Conservation (phyloP, 768 basidiomycete genomes). For the Tricholoma bakamatsutake region DNA sequence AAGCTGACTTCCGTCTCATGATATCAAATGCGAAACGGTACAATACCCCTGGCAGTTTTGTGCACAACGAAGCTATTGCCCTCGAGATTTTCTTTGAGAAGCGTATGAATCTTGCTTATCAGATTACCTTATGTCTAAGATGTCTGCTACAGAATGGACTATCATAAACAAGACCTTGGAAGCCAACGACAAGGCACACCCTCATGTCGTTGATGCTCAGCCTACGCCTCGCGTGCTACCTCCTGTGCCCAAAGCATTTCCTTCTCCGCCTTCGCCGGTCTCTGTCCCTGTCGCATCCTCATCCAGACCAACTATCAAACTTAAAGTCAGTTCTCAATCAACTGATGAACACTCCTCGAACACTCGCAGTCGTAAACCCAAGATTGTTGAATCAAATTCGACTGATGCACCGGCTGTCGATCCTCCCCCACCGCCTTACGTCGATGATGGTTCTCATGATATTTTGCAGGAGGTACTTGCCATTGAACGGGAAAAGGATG, state of each 20-base stretch:
- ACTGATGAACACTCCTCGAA: constrained; percentile 31
- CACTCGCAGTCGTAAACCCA: constrained; percentile 36
- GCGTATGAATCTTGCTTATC: constrained; percentile 42
- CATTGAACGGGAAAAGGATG: constrained; percentile 63
- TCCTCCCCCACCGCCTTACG: constrained; percentile 59
- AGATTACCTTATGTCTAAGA: neutral
- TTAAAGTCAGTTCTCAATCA: constrained; percentile 49
- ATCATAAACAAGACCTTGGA: constrained; percentile 82
- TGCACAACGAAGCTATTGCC: constrained; percentile 67
- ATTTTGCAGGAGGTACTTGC: constrained; percentile 78
- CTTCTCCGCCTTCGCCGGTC: constrained; percentile 17
- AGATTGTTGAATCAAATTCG: constrained; percentile 28
- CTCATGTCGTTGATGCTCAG: constrained; percentile 14
- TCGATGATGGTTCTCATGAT: constrained; percentile 80
- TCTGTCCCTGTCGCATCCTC: constrained; percentile 18
- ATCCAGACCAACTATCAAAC: constrained; percentile 57
- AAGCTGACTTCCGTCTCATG: constrained; percentile 84
- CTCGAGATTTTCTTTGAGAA: constrained; percentile 84
- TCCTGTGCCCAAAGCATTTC: constrained; percentile 35
- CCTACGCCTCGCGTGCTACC: constrained; percentile 29
- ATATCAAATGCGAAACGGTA: constrained; percentile 82
- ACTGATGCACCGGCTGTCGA: constrained; percentile 38
- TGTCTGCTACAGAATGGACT: constrained; percentile 64
- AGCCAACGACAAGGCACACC: constrained; percentile 47
- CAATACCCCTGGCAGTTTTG: constrained; percentile 66